Conservation (phyloP, 2,329 filamentous ascomycete species). For the Trichoderma sp. region DNA sequence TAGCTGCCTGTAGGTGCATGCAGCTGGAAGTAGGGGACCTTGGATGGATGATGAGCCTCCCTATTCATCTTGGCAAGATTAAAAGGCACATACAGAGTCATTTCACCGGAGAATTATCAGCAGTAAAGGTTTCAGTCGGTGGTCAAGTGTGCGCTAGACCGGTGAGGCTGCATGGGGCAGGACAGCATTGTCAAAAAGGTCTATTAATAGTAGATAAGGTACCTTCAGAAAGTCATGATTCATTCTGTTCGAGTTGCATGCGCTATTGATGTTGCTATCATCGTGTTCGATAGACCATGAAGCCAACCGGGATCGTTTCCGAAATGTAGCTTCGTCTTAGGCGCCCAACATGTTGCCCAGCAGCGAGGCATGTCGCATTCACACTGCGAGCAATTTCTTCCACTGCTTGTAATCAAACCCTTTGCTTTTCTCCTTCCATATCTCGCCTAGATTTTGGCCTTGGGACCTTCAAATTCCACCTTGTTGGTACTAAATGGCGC, state of each 20-base stretch:
- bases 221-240: neutral
- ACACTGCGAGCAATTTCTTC: neutral
- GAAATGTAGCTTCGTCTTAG: neutral
- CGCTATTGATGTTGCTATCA: neutral
- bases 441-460: slow-evolving; percentile 38
- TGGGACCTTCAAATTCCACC: slow-evolving; percentile 39
- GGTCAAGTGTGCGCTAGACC: neutral
- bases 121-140: slow-evolving; percentile 6
- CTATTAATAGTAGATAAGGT: slow-evolving; percentile 1
- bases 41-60: neutral
- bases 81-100: neutral
- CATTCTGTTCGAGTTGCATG: neutral
- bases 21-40: no score
- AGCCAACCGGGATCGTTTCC: neutral
- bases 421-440: neutral
- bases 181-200: neutral
- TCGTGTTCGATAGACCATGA: neutral
- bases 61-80: neutral
- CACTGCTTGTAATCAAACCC: neutral
- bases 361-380: neutral
- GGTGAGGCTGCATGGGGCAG: slow-evolving; percentile 9
- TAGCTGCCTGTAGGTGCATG: no score
- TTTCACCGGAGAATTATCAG: neutral
- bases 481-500: slow-evolving; percentile 37
- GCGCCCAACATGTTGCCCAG: neutral